A percentile compares a stretch with the other conserved stretches of the same genome.
Evolutionary conservation across 108 stramenopile species (phyloP).

Genomic region (Chaetoceros tenuissimus): DNA sequence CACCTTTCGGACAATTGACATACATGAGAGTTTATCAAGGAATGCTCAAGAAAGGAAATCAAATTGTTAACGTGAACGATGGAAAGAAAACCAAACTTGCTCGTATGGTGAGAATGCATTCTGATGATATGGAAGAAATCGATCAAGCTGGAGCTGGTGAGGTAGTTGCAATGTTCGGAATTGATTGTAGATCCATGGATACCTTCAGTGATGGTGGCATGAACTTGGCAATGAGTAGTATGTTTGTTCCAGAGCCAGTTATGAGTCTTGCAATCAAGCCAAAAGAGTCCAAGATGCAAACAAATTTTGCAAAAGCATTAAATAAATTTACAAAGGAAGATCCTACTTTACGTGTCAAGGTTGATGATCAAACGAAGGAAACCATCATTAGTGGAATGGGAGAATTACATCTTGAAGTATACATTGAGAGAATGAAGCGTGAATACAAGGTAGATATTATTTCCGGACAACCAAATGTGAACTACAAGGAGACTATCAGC

Average conservation of each 20-base stretch:
- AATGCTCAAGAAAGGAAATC: conserved; percentile 79
- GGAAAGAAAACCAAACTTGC: conserved; percentile 92
- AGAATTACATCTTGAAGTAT: conserved; percentile 98
- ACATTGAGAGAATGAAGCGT: conserved; percentile 96
- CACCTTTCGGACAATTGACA: conserved; percentile 95
- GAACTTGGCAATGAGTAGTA: conserved; percentile 85
- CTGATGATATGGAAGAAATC: conserved; percentile 99
- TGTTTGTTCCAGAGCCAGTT: conserved; percentile 98
- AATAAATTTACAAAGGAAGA: conserved; percentile 97
- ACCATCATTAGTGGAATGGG: conserved; percentile 99
- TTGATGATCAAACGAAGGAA: conserved; percentile 92
- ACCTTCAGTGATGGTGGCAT: conserved; percentile 91
- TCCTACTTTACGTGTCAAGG: conserved; percentile 91
- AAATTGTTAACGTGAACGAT: conserved; percentile 72
- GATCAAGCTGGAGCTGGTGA: conserved; percentile 91
- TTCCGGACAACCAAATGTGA: conserved; percentile 93
- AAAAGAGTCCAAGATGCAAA: conserved; percentile 66
- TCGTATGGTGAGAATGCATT: conserved; percentile 98
- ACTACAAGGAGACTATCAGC: conserved; percentile 97
- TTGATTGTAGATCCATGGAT: conserved; percentile 98
- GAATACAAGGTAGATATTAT: conserved; percentile 93
- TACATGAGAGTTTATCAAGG: conserved; percentile 99
- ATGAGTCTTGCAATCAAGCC: conserved; percentile 96
- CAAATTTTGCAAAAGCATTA: conserved; percentile 91
- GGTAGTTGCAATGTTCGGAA: conserved; percentile 99